These are phyloP conservation scores for Claviceps fusiformis DNA, from an alignment of 2,329 filamentous ascomycete genomes.

Conservation along the genomic window DNA sequence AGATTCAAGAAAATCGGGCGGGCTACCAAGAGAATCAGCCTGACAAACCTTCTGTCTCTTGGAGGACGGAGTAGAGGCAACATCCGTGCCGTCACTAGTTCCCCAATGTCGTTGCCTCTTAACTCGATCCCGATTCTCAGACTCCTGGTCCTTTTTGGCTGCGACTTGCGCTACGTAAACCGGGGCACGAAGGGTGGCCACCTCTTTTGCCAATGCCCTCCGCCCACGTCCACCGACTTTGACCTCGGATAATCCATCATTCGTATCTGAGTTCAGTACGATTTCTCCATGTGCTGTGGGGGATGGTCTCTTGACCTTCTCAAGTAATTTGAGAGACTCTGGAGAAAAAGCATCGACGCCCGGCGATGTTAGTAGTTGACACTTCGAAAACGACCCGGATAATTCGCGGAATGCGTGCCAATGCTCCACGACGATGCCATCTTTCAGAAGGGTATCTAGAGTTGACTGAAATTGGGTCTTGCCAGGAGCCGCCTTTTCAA, in stretches of 20 bases:
- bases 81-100: neutral
- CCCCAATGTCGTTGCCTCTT: conserved; percentile 7
- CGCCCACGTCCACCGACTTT: conserved; percentile 20
- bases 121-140: conserved; percentile 8
- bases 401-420: conserved; percentile 29
- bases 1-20: neutral
- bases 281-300: neutral
- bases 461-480: conserved; percentile 25
- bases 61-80: neutral
- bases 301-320: conserved; percentile 32
- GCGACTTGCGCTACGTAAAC: conserved; percentile 31
- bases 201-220: conserved; percentile 23
- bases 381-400: conserved; percentile 29
- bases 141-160: conserved; percentile 17
- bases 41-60: neutral
- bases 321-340: conserved; percentile 28
- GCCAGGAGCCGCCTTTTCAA: conserved; percentile 25
- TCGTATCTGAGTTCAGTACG: neutral
- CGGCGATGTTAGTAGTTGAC: conserved; percentile 29
- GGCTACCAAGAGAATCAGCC: neutral
- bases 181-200: conserved; percentile 36
- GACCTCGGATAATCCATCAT: conserved; percentile 1
- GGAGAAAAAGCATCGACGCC: conserved; percentile 28
- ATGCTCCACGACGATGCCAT: conserved; percentile 23
- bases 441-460: conserved; percentile 24